Evolutionary conservation across 2,329 filamentous ascomycete genomes (phyloP), one percentile per base, ranked within the genome.

Genomic region (Fusarium buxicola): DNA sequence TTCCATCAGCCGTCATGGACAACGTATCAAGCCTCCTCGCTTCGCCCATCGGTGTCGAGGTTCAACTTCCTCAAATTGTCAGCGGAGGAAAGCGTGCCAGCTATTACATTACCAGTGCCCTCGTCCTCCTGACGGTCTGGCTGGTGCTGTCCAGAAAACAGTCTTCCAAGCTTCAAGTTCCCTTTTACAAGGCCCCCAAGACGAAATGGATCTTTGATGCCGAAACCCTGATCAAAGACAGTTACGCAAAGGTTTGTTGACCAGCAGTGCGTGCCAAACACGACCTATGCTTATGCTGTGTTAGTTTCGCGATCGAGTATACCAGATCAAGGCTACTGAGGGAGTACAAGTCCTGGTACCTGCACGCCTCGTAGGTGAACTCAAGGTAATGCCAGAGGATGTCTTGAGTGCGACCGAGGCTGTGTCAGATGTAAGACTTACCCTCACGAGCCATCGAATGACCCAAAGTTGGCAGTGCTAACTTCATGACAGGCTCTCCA

Each of bases 141-240:
- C 34, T 78, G n/a, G 68, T 81, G n/a, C 73, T 73, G 41, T 69
- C 73, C 13, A 68, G 59, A 34, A 77, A 75, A 47, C 68, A 69
- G 34, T 65, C 67, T 31, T 61, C 65, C 10, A 48, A 69, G 25
- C 73, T 81, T 5, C 72, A 77, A 10, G 73, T 77, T 5, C 82
- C 82, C 0, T 80, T 80, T 44, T 84, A 82, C 69, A 79, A 81
- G 60, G 81, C 81, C 0, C 75, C 80, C 7, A 80, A 79, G 65
- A 73, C 76, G 46, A 82, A 79, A 69, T 84, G 82, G 82, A 81
- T 83, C 63, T 82, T 84, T 48, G 76, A 77, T 55, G 82, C 82
- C 24, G 82, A 84, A 66, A 72, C 68, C 2, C 69, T 82, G 30
- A 76, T 84, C 13, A 76, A 75, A 48, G 79, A 83, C 39, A 84